These are phyloP conservation scores for Tulasnella sp. DNA, from an alignment of 768 basidiomycete species.

Conservation along the genomic window DNA sequence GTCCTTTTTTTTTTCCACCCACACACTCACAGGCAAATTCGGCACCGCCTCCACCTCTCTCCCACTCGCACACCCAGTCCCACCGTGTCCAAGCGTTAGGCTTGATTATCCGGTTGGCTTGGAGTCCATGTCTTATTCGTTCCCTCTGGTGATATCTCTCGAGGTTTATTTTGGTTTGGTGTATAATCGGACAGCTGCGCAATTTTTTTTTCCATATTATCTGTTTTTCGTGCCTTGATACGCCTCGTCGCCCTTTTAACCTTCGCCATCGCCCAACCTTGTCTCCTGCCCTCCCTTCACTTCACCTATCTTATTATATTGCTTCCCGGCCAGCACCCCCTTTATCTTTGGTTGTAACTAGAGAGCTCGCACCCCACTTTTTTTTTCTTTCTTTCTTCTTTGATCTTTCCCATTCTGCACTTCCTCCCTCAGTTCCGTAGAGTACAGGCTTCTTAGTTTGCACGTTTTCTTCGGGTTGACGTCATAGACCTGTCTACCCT, in stretches of 20 bases:
- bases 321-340: background rate
- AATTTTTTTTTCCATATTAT: background rate
- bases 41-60: background rate
- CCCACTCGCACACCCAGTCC: background rate
- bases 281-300: no score
- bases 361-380: conserved; percentile 4
- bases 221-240: background rate
- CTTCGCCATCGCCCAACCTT: background rate
- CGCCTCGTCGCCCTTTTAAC: background rate
- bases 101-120: background rate
- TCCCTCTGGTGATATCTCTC: background rate
- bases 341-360: background rate
- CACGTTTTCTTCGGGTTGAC: background rate
- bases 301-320: background rate
- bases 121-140: background rate
- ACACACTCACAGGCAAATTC: background rate
- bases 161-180: background rate
- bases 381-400: background rate
- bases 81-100: background rate
- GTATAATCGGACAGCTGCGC: background rate
- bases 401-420: background rate
- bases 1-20: background rate
- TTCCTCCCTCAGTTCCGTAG: background rate
- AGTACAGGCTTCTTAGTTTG: background rate
- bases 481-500: background rate